phyloP scores from a whole-genome alignment of 345 rosid genomes.

The Camelina neglecta region DNA sequence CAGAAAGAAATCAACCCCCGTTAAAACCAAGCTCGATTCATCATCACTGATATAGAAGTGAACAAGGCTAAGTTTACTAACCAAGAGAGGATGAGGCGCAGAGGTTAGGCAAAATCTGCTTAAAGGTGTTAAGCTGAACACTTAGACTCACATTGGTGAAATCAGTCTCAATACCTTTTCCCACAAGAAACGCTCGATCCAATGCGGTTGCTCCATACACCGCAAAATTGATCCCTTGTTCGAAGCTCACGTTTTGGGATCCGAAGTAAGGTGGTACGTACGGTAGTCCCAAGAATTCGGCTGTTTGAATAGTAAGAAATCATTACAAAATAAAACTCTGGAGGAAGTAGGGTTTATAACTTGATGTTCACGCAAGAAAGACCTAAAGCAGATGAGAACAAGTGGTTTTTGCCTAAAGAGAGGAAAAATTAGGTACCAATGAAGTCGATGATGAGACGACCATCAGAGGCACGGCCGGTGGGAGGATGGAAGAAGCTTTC shows the following conservation, averaged over 20 bases:
- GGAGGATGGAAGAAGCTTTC: constrained; percentile 53
- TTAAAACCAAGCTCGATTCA: neutral
- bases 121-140: constrained; percentile 52
- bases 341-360: neutral
- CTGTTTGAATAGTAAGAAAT: constrained; percentile 33
- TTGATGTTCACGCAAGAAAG: constrained; percentile 8
- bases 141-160: constrained; percentile 46
- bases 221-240: constrained; percentile 58
- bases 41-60: neutral
- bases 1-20: neutral
- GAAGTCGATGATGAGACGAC: constrained; percentile 62
- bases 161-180: constrained; percentile 40
- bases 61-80: constrained; percentile 11
- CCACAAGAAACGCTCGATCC: constrained; percentile 40
- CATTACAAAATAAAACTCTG: neutral
- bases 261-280: constrained; percentile 50
- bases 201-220: constrained; percentile 60
- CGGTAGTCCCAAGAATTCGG: constrained; percentile 51
- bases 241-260: constrained; percentile 40
- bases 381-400: neutral
- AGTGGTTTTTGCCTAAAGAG: neutral
- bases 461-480: constrained; percentile 57
- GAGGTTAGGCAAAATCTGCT: constrained; percentile 48
- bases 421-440: constrained; percentile 42
- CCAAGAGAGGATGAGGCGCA: constrained; percentile 46